Evolutionary conservation across 2,329 filamentous ascomycete genomes (phyloP).

Genomic region (Drechslerella coelobrocha): DNA sequence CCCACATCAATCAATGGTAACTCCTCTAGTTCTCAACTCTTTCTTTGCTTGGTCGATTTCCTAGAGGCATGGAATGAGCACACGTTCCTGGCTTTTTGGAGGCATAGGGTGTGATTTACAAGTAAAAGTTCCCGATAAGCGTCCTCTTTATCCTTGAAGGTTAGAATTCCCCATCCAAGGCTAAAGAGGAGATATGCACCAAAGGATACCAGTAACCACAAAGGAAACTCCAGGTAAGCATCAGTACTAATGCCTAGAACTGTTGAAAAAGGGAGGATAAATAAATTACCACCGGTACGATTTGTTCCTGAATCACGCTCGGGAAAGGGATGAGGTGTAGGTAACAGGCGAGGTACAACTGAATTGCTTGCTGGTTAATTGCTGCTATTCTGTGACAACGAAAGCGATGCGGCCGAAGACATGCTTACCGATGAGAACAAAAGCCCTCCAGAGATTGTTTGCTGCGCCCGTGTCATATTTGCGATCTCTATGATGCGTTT

Average conservation of each 20-base stretch:
- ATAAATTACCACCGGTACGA: constrained; percentile 82
- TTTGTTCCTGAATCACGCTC: constrained; percentile 75
- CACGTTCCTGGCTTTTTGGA: neutral
- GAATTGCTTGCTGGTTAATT: constrained; percentile 13
- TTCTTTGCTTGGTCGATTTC: constrained; percentile 80
- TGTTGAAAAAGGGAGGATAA: neutral
- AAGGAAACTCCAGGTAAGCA: constrained; percentile 72
- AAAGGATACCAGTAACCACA: constrained; percentile 90
- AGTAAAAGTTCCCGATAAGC: constrained; percentile 78
- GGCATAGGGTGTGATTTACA: constrained; percentile 11
- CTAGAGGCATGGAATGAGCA: constrained; percentile 52
- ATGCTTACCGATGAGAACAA: constrained; percentile 81
- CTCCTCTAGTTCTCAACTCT: constrained; percentile 75
- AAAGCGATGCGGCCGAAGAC: constrained; percentile 30
- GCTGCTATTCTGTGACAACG: constrained; percentile 17
- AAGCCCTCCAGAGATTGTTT: constrained; percentile 86
- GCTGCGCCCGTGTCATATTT: constrained; percentile 90
- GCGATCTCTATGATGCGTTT: constrained; percentile 21
- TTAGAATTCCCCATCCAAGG: constrained; percentile 89
- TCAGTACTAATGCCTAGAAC: constrained; percentile 8
- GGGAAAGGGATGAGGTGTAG: constrained; percentile 84
- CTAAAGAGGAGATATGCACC: constrained; percentile 90
- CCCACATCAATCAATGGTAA: constrained; percentile 57
- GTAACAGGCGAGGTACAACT: constrained; percentile 90
- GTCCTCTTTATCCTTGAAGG: constrained; percentile 93